Evolutionary conservation across 257 asterid species (phyloP).

Genomic region (Orobanche coerulescens): DNA sequence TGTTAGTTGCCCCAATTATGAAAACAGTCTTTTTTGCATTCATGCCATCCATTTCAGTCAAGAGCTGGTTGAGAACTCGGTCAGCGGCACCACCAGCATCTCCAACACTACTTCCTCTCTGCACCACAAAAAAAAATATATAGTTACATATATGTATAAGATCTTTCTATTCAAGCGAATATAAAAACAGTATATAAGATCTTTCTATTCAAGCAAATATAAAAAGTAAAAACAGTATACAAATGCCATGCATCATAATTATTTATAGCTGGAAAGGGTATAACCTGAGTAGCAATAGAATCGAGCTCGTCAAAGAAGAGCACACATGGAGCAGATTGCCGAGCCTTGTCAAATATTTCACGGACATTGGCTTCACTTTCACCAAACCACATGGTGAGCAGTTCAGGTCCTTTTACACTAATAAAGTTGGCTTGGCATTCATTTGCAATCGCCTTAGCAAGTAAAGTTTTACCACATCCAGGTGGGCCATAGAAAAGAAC

Average conservation of each 20-base stretch:
- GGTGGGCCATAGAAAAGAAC: conserved; percentile 66
- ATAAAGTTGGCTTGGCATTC: conserved; percentile 64
- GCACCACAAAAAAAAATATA: conserved; percentile 17
- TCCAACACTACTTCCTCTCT: conserved; percentile 57
- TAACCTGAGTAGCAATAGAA: conserved; percentile 62
- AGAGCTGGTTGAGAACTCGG: conserved; percentile 55
- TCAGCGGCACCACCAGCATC: conserved; percentile 69
- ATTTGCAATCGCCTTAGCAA: conserved; percentile 64
- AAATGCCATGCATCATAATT: not conserved
- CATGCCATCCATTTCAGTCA: conserved; percentile 67
- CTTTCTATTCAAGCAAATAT: not conserved
- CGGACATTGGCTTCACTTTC: conserved; percentile 75
- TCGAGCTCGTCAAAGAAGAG: conserved; percentile 66
- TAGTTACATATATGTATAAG: not conserved
- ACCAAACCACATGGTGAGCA: conserved; percentile 71
- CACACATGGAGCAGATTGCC: conserved; percentile 62
- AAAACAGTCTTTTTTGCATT: conserved; percentile 57
- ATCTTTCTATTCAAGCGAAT: not conserved
- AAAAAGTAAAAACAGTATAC: too few species aligned
- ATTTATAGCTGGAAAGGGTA: conserved; percentile 1
- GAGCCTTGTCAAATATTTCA: conserved; percentile 60
- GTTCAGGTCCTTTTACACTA: conserved; percentile 58
- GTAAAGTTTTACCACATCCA: conserved; percentile 59
- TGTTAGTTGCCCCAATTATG: conserved; percentile 59
- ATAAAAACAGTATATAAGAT: not conserved